Evolutionary conservation across 768 basidiomycete species (phyloP).

Genomic region (Boletus rufocinnamomeus): DNA sequence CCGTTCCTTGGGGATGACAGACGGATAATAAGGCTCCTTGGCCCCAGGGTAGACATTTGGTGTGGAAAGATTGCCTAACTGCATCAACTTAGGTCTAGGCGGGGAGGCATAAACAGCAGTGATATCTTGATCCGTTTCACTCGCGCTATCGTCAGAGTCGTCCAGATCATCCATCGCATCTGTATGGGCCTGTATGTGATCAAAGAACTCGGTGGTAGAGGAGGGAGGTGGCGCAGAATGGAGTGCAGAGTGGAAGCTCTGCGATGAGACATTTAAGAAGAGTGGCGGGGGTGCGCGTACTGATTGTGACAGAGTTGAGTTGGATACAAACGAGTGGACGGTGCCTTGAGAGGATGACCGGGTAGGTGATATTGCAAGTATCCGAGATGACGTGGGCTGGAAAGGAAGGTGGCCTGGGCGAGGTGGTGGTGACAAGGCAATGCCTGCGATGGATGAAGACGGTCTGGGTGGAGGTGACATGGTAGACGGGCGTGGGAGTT

Average conservation of each 20-base stretch:
- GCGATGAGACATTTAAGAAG: constrained; percentile 49
- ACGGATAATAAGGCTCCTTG: constrained; percentile 39
- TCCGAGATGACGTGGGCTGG: constrained; percentile 21
- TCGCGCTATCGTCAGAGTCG: constrained; percentile 49
- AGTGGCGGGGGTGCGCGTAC: constrained; percentile 27
- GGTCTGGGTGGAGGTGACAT: constrained; percentile 62
- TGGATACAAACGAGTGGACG: constrained; percentile 34
- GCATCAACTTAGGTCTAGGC: constrained; percentile 51
- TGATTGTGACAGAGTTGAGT: constrained; percentile 27
- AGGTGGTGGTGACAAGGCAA: constrained; percentile 59
- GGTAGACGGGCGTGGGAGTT: constrained; percentile 26
- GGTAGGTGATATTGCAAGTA: constrained; percentile 16
- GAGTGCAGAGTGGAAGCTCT: constrained; percentile 44
- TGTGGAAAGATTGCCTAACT: constrained; percentile 68
- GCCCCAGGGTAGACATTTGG: constrained; percentile 55
- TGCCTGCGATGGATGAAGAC: constrained; percentile 59
- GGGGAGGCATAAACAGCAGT: constrained; percentile 30
- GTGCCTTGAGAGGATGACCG: constrained; percentile 35
- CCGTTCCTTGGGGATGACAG: constrained; percentile 37
- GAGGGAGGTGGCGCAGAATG: constrained; percentile 65
- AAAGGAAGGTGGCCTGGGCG: constrained; percentile 25
- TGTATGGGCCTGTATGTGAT: constrained; percentile 66
- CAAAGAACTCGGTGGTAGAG: constrained; percentile 73
- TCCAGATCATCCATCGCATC: constrained; percentile 77
- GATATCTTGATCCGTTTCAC: constrained; percentile 43